Percentiles rank a stretch among this genome's conserved stretches.
Conservation (phyloP, 495 filamentous ascomycete genomes). For the Trichoderma virens region DNA sequence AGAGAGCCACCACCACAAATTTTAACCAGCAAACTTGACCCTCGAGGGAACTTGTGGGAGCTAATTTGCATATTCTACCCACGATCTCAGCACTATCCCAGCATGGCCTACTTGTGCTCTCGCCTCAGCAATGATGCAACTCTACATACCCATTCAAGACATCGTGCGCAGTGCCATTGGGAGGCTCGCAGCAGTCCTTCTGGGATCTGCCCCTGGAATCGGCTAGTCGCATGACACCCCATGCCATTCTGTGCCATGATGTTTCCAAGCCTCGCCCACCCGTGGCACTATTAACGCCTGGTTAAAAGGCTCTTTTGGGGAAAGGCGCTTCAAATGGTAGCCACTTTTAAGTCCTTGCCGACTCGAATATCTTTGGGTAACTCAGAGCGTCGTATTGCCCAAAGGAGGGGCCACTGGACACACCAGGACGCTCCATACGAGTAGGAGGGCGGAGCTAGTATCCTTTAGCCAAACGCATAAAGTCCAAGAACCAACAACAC, state of each 20-base stretch:
- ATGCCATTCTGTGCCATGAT: not conserved
- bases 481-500: conserved; percentile 1
- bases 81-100: not conserved
- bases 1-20: not conserved
- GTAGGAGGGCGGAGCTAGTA: not conserved
- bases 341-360: not conserved
- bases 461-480: conserved; percentile 6
- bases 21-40: not conserved
- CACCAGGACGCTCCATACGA: not conserved
- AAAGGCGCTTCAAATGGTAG: not conserved
- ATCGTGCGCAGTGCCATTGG: not conserved
- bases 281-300: not conserved
- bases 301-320: not conserved
- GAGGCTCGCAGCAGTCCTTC: not conserved
- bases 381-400: not conserved
- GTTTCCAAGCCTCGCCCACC: not conserved
- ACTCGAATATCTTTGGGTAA: not conserved
- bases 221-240: not conserved
- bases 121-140: not conserved
- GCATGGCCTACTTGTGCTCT: not conserved
- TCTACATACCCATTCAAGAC: not conserved
- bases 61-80: not conserved
- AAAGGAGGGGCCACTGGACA: not conserved
- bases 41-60: not conserved
- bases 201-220: not conserved